Conservation (phyloP, 495 filamentous ascomycete genomes). For the Aspergillus conjunctus region DNA sequence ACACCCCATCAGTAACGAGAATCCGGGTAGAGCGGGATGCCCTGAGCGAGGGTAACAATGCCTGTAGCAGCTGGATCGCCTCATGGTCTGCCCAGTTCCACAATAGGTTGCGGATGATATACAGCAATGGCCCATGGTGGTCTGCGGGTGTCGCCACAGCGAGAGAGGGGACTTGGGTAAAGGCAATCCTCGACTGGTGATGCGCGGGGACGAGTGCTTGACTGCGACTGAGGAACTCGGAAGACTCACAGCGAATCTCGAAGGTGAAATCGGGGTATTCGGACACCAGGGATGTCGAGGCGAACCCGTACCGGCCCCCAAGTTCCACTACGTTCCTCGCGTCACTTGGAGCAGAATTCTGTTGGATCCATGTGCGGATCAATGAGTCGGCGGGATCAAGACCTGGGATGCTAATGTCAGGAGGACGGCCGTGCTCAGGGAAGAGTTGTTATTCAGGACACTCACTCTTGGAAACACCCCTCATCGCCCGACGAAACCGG, state of each 20-base stretch:
- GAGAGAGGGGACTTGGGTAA: not conserved
- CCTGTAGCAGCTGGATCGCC: not conserved
- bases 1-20: not conserved
- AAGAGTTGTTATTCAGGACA: not conserved
- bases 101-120: conserved; percentile 4
- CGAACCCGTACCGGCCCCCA: not conserved
- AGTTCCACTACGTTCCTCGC: not conserved
- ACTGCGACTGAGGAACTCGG: not conserved
- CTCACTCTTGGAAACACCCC: conserved; percentile 2
- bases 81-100: not conserved
- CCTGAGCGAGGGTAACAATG: not conserved
- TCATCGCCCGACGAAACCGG: not conserved
- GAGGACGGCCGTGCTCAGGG: not conserved
- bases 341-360: not conserved
- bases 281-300: not conserved
- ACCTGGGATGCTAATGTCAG: not conserved
- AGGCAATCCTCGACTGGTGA: not conserved
- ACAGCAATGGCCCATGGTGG: not conserved
- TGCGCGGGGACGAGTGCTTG: not conserved
- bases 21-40: not conserved
- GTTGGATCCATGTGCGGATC: conserved; percentile 1
- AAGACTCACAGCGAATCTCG: not conserved
- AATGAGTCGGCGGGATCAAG: conserved; percentile 2
- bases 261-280: not conserved
- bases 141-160: not conserved